Evolutionary conservation across 1,284 basidiomycete genomes (phyloP), one percentile per base, ranked within the genome.

Genomic region (Moniliophthora roreri): DNA sequence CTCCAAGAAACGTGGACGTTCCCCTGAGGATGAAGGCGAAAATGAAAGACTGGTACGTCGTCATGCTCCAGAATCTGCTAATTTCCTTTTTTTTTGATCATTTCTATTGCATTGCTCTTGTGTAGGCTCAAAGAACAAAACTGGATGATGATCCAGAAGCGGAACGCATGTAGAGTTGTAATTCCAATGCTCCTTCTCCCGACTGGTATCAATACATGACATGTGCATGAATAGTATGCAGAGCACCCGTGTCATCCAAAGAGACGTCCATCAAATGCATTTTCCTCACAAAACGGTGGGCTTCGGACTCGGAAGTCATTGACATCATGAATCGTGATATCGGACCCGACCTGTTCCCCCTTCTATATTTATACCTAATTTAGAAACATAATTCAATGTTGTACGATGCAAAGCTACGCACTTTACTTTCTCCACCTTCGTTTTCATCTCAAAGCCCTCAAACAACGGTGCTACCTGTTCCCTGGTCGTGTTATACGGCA

Each of bases 21-120:
- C 86, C 40, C 82, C 86, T 45, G 87, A 87, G 4, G 84, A 89
- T 53, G 85, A 89, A 54, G 84, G 73, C 1, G 86, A 85, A 24
- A 69, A 66, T 39, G 64, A 67, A 32, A 74, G 84, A 73, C 64
- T 73, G 72, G 87, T 87, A 48, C 60, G 83, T 6, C 11, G 28
- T 71, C 47, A 60, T 50, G 62, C 44, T 46, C 7, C 13, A 28
- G 47, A 16, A 16, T 35, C 49, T 40, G 13, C 39, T 48, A 5
- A 9, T 15, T 50, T 49, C 21, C 18, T 55, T 34, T 39, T 50
- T 21, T 45, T 37, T 59, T 41, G 53, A 55, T 57, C 40, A 47
- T 37, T 54, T 55, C 57, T 32, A n/a, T n/a, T n/a, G n/a, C 28
- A 32, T 6, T 32, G 28, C 7, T 32, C 11, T 11, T 32, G 11